Percentiles rank a stretch among this genome's conserved stretches.
Conservation (phyloP, 192 early-diverging fungal species). For the Jimgerdemannia lactiflua region DNA sequence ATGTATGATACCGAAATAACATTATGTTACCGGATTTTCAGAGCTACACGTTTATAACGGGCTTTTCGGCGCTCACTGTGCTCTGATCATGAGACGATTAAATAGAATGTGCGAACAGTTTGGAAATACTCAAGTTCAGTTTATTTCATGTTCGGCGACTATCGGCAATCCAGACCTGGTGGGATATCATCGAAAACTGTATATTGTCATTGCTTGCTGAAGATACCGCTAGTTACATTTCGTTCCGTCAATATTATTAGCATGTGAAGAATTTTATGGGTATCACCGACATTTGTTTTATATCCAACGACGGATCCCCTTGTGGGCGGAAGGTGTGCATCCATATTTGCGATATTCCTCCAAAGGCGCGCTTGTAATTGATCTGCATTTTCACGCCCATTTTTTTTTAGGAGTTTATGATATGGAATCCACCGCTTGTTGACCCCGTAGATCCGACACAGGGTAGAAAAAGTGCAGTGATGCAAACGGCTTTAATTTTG, state of each 20-base stretch:
- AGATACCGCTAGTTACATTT: neutral
- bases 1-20: too few species aligned
- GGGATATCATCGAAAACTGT: conserved; percentile 48
- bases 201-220: neutral
- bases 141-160: conserved; percentile 66
- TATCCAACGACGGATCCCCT: conserved; percentile 34
- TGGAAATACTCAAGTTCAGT: conserved; percentile 46
- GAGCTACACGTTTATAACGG: conserved; percentile 73
- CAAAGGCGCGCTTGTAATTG: neutral
- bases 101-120: conserved; percentile 45
- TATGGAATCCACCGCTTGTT: conserved; percentile 44
- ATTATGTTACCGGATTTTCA: neutral
- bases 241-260: neutral
- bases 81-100: conserved; percentile 63
- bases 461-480: conserved; percentile 13
- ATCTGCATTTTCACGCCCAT: neutral
- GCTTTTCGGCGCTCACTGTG: conserved; percentile 63
- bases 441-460: neutral
- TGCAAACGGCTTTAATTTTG: conserved; percentile 30
- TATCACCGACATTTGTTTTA: conserved; percentile 10
- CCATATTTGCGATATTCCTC: neutral
- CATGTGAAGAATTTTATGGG: conserved; percentile 34
- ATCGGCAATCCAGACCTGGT: neutral
- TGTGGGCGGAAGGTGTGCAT: conserved; percentile 24
- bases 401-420: conserved; percentile 24